These are phyloP conservation scores for Entonaema liquescens DNA, from an alignment of 495 filamentous ascomycete species.

Conservation along the genomic window DNA sequence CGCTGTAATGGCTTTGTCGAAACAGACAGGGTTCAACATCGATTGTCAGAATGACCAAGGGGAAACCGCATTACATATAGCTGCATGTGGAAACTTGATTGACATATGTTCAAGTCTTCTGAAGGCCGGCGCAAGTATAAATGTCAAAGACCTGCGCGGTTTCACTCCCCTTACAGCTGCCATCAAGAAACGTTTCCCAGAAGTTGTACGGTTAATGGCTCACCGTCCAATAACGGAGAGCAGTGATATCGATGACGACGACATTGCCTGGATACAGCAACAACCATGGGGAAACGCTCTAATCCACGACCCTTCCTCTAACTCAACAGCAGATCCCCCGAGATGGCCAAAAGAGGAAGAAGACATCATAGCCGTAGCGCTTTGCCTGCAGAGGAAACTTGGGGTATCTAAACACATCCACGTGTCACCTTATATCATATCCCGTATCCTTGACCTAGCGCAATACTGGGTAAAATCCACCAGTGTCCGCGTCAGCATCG, in stretches of 20 bases:
- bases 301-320: not conserved
- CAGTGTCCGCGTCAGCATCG: slow-evolving; percentile 26
- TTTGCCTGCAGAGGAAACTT: slow-evolving; percentile 27
- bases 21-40: slow-evolving; percentile 12
- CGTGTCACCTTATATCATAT: slow-evolving; percentile 1
- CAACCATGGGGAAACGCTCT: slow-evolving; percentile 27
- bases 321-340: not conserved
- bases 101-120: slow-evolving; percentile 24
- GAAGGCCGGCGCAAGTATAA: slow-evolving; percentile 24
- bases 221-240: not conserved
- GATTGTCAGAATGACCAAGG: slow-evolving; percentile 19
- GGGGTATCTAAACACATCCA: not conserved
- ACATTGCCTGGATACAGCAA: slow-evolving; percentile 23
- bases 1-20: slow-evolving; percentile 14
- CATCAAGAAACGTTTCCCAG: slow-evolving; percentile 14
- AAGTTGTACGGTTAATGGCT: slow-evolving; percentile 11
- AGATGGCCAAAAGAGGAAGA: slow-evolving; percentile 27
- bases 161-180: slow-evolving; percentile 13
- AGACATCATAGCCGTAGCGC: slow-evolving; percentile 19
- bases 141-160: slow-evolving; percentile 1
- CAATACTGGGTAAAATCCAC: slow-evolving; percentile 36
- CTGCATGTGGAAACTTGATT: slow-evolving; percentile 5
- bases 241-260: slow-evolving; percentile 5
- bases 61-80: slow-evolving; percentile 23
- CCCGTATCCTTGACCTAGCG: slow-evolving; percentile 35